Evolutionary conservation across 2,329 filamentous ascomycete genomes (phyloP), one percentile per base, ranked within the genome.

Genomic region (Zasmidium cellare): DNA sequence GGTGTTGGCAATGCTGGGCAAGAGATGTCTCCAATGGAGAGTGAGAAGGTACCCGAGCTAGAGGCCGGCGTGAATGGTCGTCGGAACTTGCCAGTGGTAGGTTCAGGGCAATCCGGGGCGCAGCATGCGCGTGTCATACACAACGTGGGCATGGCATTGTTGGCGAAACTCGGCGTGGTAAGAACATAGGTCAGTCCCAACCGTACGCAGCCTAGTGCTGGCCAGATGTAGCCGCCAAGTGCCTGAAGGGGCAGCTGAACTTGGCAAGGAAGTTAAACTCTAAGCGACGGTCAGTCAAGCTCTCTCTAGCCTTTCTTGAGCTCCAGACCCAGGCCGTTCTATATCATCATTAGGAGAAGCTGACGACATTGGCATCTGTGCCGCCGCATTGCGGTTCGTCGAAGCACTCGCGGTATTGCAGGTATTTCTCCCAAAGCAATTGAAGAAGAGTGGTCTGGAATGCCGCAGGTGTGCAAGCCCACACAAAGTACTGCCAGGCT

Each of bases 1-100:
- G 38, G 46, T 51, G 53, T 63, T 63, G 60, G 60, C 60, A 51
- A 49, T n/a, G 20, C 50, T 58, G 58, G 60, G 57, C 55, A 46
- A 19, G 24, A 44, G 45, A 38, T 12, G 25, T 53, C 23, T n/a
- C n/a, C 16, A 2, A 3, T 31, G 51, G 5, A 9, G 3, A 46
- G 16, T 18, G 23, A 16, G 2, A 44, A 45, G 24, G n/a, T 11
- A 35, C 18, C 48, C 25, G 25, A 35, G 16, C 22, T 19, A 12
- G 12, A 35, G 48, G n/a, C 28, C 48, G 19, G 25, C 35, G 20
- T 51, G 25, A 28, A 18, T 51, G 14, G n/a, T 51, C 3, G 25
- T 35, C 28, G 25, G 48, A 51, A 20, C 25, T 19, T 25, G 47
- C 47, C 47, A 49, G 47, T 11, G 22, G 16, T 49, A 24, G 47